phyloP scores from a whole-genome alignment of 164 flowering plant species.

The Aristolochia fimbriata region DNA sequence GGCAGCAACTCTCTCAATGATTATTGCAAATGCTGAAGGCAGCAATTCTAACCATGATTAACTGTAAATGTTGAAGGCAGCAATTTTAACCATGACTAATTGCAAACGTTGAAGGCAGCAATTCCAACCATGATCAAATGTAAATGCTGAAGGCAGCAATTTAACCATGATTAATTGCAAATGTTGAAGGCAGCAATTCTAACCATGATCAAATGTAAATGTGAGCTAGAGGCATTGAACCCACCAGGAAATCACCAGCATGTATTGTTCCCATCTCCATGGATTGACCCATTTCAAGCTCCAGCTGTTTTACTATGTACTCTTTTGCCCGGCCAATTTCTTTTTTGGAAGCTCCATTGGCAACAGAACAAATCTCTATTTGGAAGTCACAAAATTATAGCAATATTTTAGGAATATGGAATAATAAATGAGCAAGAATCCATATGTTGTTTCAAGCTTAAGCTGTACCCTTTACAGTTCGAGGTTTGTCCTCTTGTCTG shows the following conservation, averaged over 20 bases:
- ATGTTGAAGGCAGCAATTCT: too few species aligned
- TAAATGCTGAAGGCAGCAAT: too few species aligned
- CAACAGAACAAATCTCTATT: slow-evolving; percentile 35
- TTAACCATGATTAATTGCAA: too few species aligned
- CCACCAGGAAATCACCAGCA: slow-evolving; percentile 38
- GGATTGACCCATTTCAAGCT: slow-evolving; percentile 30
- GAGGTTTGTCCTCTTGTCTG: slow-evolving; percentile 69
- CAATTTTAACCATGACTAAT: too few species aligned
- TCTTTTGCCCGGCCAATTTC: slow-evolving; percentile 36
- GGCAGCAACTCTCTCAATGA: too few species aligned
- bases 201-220: too few species aligned
- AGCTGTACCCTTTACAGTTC: slow-evolving; percentile 67
- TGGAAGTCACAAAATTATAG: slow-evolving; percentile 13
- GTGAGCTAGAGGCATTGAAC: too few species aligned
- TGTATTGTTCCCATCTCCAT: slow-evolving; percentile 42
- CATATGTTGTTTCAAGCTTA: slow-evolving; percentile 8
- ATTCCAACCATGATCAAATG: too few species aligned
- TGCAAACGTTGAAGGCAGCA: too few species aligned
- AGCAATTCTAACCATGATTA: too few species aligned
- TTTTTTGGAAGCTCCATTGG: slow-evolving; percentile 43
- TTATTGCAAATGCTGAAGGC: too few species aligned
- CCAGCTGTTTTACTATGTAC: slow-evolving; percentile 29
- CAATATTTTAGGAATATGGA: slow-evolving; percentile 9
- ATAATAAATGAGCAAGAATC: slow-evolving; percentile 11
- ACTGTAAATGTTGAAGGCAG: too few species aligned